Conservation (phyloP, 768 basidiomycete genomes). For the Amanita thiersii region DNA sequence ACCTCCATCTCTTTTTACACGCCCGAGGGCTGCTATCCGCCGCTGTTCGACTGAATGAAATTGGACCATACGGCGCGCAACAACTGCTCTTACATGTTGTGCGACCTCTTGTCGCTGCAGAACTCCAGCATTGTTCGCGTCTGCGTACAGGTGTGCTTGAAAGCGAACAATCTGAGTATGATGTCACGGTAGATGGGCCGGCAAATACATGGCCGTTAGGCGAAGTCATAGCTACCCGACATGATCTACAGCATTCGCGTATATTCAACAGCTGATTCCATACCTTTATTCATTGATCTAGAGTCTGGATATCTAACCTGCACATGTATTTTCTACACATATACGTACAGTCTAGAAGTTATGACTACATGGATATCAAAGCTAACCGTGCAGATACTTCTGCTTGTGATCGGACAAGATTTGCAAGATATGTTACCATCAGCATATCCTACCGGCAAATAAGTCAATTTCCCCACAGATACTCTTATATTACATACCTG, state of each 20-base stretch:
- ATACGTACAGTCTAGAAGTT: slow-evolving; percentile 19
- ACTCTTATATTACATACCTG: slow-evolving; percentile 38
- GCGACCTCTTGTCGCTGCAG: slow-evolving; percentile 53
- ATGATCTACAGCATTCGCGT: slow-evolving; percentile 91
- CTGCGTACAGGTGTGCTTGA: slow-evolving; percentile 40
- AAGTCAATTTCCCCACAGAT: background rate
- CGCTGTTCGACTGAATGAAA: slow-evolving; percentile 81
- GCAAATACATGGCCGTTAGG: slow-evolving; percentile 95
- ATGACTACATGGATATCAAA: slow-evolving; percentile 41
- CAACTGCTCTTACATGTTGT: slow-evolving; percentile 74
- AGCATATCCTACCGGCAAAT: slow-evolving; percentile 61
- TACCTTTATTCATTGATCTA: slow-evolving; percentile 9
- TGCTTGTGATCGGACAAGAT: slow-evolving; percentile 87
- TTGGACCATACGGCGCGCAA: slow-evolving; percentile 91
- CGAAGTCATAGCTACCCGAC: slow-evolving; percentile 82
- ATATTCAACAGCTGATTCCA: slow-evolving; percentile 80
- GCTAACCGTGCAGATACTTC: slow-evolving; percentile 87
- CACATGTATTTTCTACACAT: background rate
- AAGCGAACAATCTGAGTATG: slow-evolving; percentile 20
- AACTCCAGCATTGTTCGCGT: slow-evolving; percentile 34
- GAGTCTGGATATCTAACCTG: slow-evolving; percentile 1
- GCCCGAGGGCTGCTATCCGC: slow-evolving; percentile 86
- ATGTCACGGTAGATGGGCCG: slow-evolving; percentile 46
- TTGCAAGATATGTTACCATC: slow-evolving; percentile 92
- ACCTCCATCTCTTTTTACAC: slow-evolving; percentile 90